phyloP scores from a whole-genome alignment of 2,329 filamentous ascomycete genomes.

The Chlorencoelia australis region DNA sequence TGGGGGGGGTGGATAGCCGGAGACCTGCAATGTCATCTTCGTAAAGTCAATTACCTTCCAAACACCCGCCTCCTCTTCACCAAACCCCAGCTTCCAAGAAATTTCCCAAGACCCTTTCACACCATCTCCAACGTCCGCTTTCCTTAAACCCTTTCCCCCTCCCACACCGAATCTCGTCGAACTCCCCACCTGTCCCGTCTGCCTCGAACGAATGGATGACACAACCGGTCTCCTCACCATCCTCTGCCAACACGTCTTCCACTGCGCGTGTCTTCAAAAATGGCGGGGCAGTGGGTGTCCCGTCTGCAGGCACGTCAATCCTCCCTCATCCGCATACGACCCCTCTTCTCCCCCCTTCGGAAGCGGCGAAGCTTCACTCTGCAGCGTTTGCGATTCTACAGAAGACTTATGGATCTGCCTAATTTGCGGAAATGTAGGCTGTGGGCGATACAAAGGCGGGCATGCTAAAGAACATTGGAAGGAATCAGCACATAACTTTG shows the following conservation, averaged over 20 bases:
- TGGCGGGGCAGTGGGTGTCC: conserved; percentile 93
- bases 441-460: conserved; percentile 85
- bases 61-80: conserved; percentile 20
- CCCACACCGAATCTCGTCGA: conserved; percentile 78
- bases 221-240: conserved; percentile 92
- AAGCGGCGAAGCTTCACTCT: conserved; percentile 56
- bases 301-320: conserved; percentile 82
- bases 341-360: conserved; percentile 49
- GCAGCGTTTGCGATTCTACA: conserved; percentile 68
- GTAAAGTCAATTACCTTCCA: conserved; percentile 86
- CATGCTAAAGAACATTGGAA: conserved; percentile 94
- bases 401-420: conserved; percentile 91
- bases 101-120: conserved; percentile 56
- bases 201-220: conserved; percentile 95
- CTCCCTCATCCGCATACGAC: conserved; percentile 31
- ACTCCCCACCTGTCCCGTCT: conserved; percentile 91
- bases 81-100: conserved; percentile 41
- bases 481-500: conserved; percentile 79
- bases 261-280: conserved; percentile 90
- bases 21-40: conserved; percentile 91
- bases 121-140: conserved; percentile 35
- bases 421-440: conserved; percentile 86
- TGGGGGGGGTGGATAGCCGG: no score
- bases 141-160: conserved; percentile 48
- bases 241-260: conserved; percentile 94